Conservation (phyloP, 768 basidiomycete genomes). For the Paxillus ammoniavirescens region DNA sequence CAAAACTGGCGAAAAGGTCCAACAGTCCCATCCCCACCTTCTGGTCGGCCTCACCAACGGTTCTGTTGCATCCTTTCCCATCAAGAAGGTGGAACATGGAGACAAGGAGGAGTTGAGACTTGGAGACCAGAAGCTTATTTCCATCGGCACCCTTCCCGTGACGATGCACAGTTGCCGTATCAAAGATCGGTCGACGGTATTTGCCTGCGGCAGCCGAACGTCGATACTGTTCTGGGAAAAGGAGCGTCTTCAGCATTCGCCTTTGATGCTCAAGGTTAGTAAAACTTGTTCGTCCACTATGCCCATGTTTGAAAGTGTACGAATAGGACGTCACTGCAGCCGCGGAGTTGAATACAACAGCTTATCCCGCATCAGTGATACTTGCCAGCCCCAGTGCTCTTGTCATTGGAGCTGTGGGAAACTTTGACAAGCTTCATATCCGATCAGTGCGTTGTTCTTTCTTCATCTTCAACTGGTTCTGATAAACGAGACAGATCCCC, state of each 20-base stretch:
- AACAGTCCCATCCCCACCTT: constrained; percentile 47
- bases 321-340: constrained; percentile 52
- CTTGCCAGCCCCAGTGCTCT: constrained; percentile 55
- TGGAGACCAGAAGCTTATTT: constrained; percentile 54
- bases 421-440: constrained; percentile 79
- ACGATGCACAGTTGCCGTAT: constrained; percentile 52
- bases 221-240: constrained; percentile 69
- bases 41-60: constrained; percentile 79
- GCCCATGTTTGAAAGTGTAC: background rate
- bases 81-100: constrained; percentile 38
- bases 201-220: constrained; percentile 72
- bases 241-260: constrained; percentile 62
- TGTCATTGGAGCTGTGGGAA: constrained; percentile 61
- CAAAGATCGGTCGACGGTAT: constrained; percentile 54
- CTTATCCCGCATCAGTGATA: constrained; percentile 54
- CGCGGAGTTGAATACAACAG: constrained; percentile 45
- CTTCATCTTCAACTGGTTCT: background rate
- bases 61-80: constrained; percentile 55
- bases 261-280: constrained; percentile 66
- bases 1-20: constrained; percentile 31
- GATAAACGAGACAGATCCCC: constrained; percentile 46
- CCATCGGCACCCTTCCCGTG: constrained; percentile 69
- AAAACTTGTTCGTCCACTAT: background rate
- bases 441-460: constrained; percentile 52
- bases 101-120: constrained; percentile 52